Conservation (phyloP, 768 basidiomycete genomes). For the Amanita exitialis region DNA sequence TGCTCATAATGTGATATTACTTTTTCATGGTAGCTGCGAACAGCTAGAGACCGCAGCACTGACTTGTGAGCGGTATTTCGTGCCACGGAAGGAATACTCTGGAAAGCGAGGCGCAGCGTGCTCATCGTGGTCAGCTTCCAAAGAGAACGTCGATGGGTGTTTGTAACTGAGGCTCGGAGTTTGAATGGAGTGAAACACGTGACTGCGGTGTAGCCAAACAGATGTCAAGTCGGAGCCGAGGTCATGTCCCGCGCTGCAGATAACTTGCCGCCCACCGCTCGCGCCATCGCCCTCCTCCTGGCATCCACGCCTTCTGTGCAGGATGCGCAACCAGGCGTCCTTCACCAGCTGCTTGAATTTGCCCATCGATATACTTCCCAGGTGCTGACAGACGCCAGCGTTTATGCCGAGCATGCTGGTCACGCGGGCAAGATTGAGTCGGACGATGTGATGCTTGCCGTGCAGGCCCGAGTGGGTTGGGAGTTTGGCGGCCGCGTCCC, state of each 20-base stretch:
- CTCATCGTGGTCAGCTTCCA: conserved; percentile 23
- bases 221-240: conserved; percentile 2
- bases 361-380: conserved; percentile 78
- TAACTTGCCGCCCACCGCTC: conserved; percentile 75
- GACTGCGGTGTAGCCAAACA: background rate
- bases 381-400: conserved; percentile 74
- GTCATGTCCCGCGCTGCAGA: conserved; percentile 43
- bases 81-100: conserved; percentile 39
- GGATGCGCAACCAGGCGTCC: conserved; percentile 77
- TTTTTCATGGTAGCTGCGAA: conserved; percentile 87
- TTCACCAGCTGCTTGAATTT: conserved; percentile 83
- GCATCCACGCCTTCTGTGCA: conserved; percentile 79
- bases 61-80: conserved; percentile 30
- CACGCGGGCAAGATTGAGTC: conserved; percentile 69
- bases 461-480: conserved; percentile 88
- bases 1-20: conserved; percentile 97
- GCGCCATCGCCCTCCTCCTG: conserved; percentile 74
- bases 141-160: conserved; percentile 2
- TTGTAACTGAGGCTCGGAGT: conserved; percentile 5
- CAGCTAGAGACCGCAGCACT: conserved; percentile 37
- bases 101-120: conserved; percentile 63
- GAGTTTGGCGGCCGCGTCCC: conserved; percentile 85
- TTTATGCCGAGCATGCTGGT: conserved; percentile 83
- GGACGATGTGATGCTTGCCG: conserved; percentile 73
- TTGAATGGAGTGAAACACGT: background rate